Conservation (phyloP, 2,329 filamentous ascomycete genomes). For the Diaporthe destruens region DNA sequence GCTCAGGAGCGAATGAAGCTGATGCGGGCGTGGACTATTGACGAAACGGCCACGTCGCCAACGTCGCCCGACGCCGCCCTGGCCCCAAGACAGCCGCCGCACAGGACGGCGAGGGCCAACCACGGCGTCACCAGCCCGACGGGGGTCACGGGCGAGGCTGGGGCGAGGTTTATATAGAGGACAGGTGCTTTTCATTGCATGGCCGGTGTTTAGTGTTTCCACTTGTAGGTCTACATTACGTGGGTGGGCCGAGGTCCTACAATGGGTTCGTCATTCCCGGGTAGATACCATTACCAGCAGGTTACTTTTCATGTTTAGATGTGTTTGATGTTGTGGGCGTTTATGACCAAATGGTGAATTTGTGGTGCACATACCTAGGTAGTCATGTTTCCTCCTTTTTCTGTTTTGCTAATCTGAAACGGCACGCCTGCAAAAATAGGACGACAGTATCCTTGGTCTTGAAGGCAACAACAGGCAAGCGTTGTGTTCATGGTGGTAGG, state of each 20-base stretch:
- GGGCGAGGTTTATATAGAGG: slow-evolving; percentile 51
- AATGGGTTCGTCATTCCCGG: not conserved
- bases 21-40: slow-evolving; percentile 30
- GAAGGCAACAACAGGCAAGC: too few relatives aligned
- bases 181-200: slow-evolving; percentile 15
- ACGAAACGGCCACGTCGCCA: slow-evolving; percentile 38
- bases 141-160: slow-evolving; percentile 50
- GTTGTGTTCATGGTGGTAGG: too few relatives aligned
- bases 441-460: too few relatives aligned
- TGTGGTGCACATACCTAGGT: not conserved
- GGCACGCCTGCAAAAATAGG: not conserved
- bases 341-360: not conserved
- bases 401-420: not conserved
- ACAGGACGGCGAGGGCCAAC: slow-evolving; percentile 41
- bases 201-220: slow-evolving; percentile 8
- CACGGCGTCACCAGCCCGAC: slow-evolving; percentile 43
- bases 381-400: not conserved
- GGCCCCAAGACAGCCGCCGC: slow-evolving; percentile 27
- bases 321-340: not conserved
- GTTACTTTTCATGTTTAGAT: not conserved
- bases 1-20: slow-evolving; percentile 28
- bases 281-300: slow-evolving; percentile 34
- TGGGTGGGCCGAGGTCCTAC: not conserved
- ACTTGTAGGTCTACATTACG: slow-evolving; percentile 1
- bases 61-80: slow-evolving; percentile 24